These are phyloP conservation scores for Pseudonectria buxi DNA, from an alignment of 2,329 filamentous ascomycete genomes.

Conservation along the genomic window DNA sequence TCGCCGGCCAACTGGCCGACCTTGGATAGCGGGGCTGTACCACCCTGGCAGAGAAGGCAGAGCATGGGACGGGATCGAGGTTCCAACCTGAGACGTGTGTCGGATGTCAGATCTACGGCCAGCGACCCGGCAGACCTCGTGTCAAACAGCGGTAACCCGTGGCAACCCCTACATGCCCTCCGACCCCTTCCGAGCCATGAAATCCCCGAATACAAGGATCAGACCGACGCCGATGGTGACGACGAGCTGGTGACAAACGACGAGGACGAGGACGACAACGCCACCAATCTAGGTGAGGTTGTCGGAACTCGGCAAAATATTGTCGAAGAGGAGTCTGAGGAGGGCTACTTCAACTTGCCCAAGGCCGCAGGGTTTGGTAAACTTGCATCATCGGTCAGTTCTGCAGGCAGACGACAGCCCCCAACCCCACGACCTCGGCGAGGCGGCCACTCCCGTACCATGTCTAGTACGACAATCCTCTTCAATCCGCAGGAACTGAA, in stretches of 20 bases:
- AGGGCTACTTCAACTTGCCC: slow-evolving; percentile 51
- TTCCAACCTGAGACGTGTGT: slow-evolving; percentile 42
- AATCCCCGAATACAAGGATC: slow-evolving; percentile 42
- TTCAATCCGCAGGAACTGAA: slow-evolving; percentile 60
- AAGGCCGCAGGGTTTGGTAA: slow-evolving; percentile 35
- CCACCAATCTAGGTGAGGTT: slow-evolving; percentile 34
- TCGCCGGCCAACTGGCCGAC: slow-evolving; percentile 44
- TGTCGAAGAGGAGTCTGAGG: slow-evolving; percentile 31
- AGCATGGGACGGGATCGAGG: slow-evolving; percentile 45
- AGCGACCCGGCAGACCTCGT: slow-evolving; percentile 59
- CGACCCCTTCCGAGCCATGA: slow-evolving; percentile 31
- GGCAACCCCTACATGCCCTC: slow-evolving; percentile 23
- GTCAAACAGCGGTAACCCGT: slow-evolving; percentile 41
- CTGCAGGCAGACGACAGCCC: slow-evolving; percentile 22
- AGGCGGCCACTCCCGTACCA: slow-evolving; percentile 59
- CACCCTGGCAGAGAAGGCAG: slow-evolving; percentile 45
- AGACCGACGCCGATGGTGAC: slow-evolving; percentile 81
- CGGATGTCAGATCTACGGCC: slow-evolving; percentile 52
- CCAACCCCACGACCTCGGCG: slow-evolving; percentile 31
- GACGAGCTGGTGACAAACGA: slow-evolving; percentile 83
- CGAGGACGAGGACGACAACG: slow-evolving; percentile 56
- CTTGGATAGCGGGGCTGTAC: slow-evolving; percentile 37
- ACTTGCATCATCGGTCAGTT: slow-evolving; percentile 28
- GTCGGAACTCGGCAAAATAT: slow-evolving; percentile 19
- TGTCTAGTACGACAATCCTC: slow-evolving; percentile 77